Evolutionary conservation across 345 rosid genomes (phyloP).

Genomic region (Tarenaya hassleriana): DNA sequence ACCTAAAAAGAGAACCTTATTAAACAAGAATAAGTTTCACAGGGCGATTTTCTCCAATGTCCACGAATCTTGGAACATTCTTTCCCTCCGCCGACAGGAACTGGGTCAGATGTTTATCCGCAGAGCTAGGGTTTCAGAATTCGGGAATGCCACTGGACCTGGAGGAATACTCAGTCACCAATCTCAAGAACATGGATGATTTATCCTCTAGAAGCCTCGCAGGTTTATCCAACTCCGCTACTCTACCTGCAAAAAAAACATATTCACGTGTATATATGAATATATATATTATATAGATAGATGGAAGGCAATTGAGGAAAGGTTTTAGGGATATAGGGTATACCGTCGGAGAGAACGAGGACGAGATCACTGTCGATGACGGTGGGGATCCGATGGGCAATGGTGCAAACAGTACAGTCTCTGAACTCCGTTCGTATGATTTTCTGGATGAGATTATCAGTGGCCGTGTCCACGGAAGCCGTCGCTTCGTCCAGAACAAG

Average conservation of each 20-base stretch:
- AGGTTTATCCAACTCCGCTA: constrained; percentile 90
- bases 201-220: constrained; percentile 73
- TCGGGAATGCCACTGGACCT: constrained; percentile 94
- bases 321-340: not conserved
- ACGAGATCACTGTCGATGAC: constrained; percentile 97
- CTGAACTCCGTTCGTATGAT: constrained; percentile 85
- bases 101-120: too few relatives aligned
- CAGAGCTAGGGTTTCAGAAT: constrained; percentile 49
- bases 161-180: constrained; percentile 84
- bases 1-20: too few relatives aligned
- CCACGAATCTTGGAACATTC: too few relatives aligned
- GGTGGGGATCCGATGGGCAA: constrained; percentile 97
- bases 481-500: constrained; percentile 98
- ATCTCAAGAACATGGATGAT: constrained; percentile 85
- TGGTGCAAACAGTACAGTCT: constrained; percentile 92
- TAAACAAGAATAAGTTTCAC: too few relatives aligned
- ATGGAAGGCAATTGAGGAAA: too few relatives aligned
- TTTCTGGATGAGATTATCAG: constrained; percentile 94
- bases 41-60: too few relatives aligned
- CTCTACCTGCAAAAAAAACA: constrained; percentile 58
- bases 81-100: too few relatives aligned
- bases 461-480: constrained; percentile 96
- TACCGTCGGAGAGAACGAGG: constrained; percentile 92
- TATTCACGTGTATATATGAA: too few relatives aligned
- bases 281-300: too few relatives aligned